Percentiles rank a stretch among this genome's conserved stretches.
phyloP scores from a whole-genome alignment of 2,329 filamentous ascomycete genomes.

The Microdochium paspali region DNA sequence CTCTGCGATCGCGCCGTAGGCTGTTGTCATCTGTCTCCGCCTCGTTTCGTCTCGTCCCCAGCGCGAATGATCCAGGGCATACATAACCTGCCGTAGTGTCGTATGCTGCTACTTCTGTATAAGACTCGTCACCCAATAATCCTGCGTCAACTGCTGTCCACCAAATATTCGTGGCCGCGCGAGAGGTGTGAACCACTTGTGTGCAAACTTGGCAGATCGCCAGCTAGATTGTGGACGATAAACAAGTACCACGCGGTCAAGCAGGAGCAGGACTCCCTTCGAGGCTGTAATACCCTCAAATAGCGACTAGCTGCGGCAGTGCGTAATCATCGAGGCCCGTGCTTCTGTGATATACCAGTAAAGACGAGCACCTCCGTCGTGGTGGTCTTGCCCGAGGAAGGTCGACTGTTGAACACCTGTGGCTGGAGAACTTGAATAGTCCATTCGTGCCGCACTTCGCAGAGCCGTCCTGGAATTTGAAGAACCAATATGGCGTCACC shows the following conservation, averaged over 20 bases:
- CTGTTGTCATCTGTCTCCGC: not conserved
- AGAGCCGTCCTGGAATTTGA: not conserved
- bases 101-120: not conserved
- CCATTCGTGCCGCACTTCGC: not conserved
- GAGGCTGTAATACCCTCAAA: not conserved
- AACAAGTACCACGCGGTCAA: not conserved
- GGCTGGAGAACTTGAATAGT: not conserved
- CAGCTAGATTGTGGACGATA: not conserved
- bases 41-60: not conserved
- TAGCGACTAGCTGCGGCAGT: not conserved
- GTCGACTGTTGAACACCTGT: not conserved
- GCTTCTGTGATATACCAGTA: not conserved
- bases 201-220: not conserved
- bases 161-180: too few species aligned
- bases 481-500: slow-evolving; percentile 59
- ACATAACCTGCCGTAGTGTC: not conserved
- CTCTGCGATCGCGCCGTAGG: too few species aligned
- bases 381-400: not conserved
- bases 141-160: too few species aligned
- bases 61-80: not conserved
- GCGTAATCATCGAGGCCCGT: not conserved
- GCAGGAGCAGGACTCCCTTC: not conserved
- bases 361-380: not conserved
- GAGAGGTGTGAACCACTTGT: too few species aligned
- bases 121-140: not conserved